Percentiles rank a stretch among this genome's conserved stretches.
phyloP scores from a whole-genome alignment of 805 yeast genomes.

The Komagataella populi region DNA sequence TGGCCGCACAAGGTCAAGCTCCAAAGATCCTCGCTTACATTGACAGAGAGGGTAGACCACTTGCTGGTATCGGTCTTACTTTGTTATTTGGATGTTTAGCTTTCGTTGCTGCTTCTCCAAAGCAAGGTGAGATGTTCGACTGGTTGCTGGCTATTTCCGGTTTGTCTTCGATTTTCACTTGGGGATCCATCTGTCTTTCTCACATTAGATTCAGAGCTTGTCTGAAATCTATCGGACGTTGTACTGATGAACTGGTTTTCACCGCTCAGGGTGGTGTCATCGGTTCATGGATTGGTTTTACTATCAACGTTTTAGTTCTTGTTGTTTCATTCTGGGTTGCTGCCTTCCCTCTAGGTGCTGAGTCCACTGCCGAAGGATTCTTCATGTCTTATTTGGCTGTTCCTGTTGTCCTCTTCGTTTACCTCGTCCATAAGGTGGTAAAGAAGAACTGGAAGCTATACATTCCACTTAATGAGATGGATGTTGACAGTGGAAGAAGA shows the following conservation, averaged over 20 bases:
- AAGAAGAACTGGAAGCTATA: slow-evolving; percentile 24
- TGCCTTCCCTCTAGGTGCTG: slow-evolving; percentile 45
- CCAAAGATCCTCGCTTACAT: slow-evolving; percentile 34
- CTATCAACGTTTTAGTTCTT: slow-evolving; percentile 22
- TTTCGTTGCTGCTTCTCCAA: slow-evolving; percentile 37
- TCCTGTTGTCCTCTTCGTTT: slow-evolving; percentile 47
- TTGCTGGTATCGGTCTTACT: slow-evolving; percentile 42
- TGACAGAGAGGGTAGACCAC: slow-evolving; percentile 33
- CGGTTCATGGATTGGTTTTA: slow-evolving; percentile 30
- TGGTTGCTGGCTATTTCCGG: slow-evolving; percentile 41
- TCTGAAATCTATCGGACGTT: slow-evolving; percentile 37
- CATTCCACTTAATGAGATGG: slow-evolving; percentile 34
- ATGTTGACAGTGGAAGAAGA: slow-evolving; percentile 29
- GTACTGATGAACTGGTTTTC: slow-evolving; percentile 23
- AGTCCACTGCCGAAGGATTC: slow-evolving; percentile 42
- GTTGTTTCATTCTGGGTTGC: slow-evolving; percentile 45
- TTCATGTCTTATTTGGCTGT: slow-evolving; percentile 54
- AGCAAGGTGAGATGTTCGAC: slow-evolving; percentile 46
- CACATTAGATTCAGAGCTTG: slow-evolving; percentile 51
- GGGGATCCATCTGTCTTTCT: slow-evolving; percentile 43
- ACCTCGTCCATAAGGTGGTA: slow-evolving; percentile 13
- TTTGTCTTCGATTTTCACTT: slow-evolving; percentile 40
- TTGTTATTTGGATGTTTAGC: slow-evolving; percentile 43
- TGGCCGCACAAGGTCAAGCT: slow-evolving; percentile 54
- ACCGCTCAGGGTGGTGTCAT: slow-evolving; percentile 42